Conservation (phyloP, 2,329 filamentous ascomycete genomes). For the Ophiostoma sp. region DNA sequence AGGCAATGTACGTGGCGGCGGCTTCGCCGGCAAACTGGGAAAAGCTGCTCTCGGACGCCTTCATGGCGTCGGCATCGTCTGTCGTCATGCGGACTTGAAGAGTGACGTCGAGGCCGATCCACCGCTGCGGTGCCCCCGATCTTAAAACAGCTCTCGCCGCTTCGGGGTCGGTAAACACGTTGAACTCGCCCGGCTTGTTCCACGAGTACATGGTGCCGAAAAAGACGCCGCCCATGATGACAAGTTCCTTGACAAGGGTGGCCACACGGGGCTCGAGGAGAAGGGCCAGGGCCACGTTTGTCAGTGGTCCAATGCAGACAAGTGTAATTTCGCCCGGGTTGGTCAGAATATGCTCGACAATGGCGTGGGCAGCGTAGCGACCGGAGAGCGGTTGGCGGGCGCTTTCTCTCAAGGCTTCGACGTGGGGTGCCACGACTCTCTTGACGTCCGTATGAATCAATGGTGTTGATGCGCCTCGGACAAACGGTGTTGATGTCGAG, state of each 20-base stretch:
- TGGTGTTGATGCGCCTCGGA: background rate
- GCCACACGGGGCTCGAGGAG: background rate
- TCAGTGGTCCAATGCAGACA: slow-evolving; percentile 15
- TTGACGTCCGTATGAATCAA: background rate
- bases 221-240: slow-evolving; percentile 20
- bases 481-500: background rate
- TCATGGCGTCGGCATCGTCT: slow-evolving; percentile 1
- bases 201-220: slow-evolving; percentile 21
- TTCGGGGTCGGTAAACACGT: slow-evolving; percentile 17
- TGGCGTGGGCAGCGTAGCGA: slow-evolving; percentile 4
- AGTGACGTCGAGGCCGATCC: slow-evolving; percentile 17
- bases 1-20: slow-evolving; percentile 17
- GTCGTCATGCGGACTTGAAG: slow-evolving; percentile 14
- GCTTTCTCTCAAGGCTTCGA: background rate
- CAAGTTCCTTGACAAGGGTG: slow-evolving; percentile 7
- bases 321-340: slow-evolving; percentile 16
- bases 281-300: slow-evolving; percentile 16
- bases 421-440: slow-evolving; percentile 4
- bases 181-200: slow-evolving; percentile 22
- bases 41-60: background rate
- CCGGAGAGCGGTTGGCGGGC: background rate
- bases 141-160: slow-evolving; percentile 9
- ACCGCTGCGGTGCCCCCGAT: slow-evolving; percentile 14
- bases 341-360: slow-evolving; percentile 12
- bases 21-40: slow-evolving; percentile 16